Percentiles rank a stretch among this genome's conserved stretches.
These are phyloP conservation scores for Coemansia sp. DNA, from an alignment of 192 early-diverging fungal species.

Conservation along the genomic window DNA sequence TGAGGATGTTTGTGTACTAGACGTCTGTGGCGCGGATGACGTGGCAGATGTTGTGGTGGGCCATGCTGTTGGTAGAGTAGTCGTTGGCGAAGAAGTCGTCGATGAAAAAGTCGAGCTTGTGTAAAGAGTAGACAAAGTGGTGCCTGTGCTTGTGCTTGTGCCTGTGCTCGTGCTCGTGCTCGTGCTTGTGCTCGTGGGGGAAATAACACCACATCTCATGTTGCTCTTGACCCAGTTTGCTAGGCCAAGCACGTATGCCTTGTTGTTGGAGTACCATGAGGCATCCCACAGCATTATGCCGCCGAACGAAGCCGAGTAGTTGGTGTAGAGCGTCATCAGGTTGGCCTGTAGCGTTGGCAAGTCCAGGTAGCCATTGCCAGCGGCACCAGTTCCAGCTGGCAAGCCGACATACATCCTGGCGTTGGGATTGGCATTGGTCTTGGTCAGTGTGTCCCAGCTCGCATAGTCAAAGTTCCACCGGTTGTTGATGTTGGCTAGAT, in stretches of 20 bases:
- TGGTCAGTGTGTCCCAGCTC: slow-evolving; percentile 66
- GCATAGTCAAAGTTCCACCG: slow-evolving; percentile 70
- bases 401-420: slow-evolving; percentile 66
- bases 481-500: slow-evolving; percentile 50
- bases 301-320: slow-evolving; percentile 60
- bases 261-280: slow-evolving; percentile 62
- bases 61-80: not conserved
- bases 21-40: not conserved
- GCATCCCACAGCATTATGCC: slow-evolving; percentile 78
- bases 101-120: not conserved
- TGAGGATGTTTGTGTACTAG: not conserved
- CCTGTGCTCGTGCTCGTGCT: slow-evolving; percentile 8
- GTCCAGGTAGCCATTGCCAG: slow-evolving; percentile 62
- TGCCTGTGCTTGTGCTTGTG: not conserved
- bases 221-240: slow-evolving; percentile 45
- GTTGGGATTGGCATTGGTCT: slow-evolving; percentile 55
- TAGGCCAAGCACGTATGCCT: slow-evolving; percentile 26
- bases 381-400: slow-evolving; percentile 58
- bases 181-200: slow-evolving; percentile 10
- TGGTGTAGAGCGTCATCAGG: slow-evolving; percentile 47
- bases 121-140: not conserved
- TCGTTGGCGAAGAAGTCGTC: not conserved
- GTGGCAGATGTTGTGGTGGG: not conserved
- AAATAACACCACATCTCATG: slow-evolving; percentile 25
- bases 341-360: slow-evolving; percentile 41